Percentiles rank a stretch among this genome's conserved stretches.
phyloP scores from a whole-genome alignment of 805 yeast genomes.

The Pichia gijzeniarum region DNA sequence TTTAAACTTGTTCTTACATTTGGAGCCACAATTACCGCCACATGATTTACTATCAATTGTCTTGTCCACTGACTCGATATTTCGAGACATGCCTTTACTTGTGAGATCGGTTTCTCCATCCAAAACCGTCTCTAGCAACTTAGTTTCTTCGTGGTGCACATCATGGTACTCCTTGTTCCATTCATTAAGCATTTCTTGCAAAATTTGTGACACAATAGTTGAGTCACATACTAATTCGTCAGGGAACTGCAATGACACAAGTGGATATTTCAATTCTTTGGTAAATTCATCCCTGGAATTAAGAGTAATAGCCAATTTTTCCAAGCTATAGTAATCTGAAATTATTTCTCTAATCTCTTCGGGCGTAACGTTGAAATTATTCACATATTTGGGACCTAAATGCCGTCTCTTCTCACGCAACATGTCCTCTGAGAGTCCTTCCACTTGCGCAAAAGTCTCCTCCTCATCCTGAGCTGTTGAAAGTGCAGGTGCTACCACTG shows the following conservation, averaged over 20 bases:
- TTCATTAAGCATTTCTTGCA: slow-evolving; percentile 36
- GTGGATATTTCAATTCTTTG: slow-evolving; percentile 31
- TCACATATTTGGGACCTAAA: slow-evolving; percentile 26
- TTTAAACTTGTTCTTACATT: slow-evolving; percentile 20
- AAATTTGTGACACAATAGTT: slow-evolving; percentile 52
- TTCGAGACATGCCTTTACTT: slow-evolving; percentile 3
- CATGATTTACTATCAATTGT: slow-evolving; percentile 27
- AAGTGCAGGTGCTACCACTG: slow-evolving; percentile 46
- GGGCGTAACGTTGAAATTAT: slow-evolving; percentile 20
- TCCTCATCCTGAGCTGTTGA: slow-evolving; percentile 69
- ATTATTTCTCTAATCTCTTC: slow-evolving; percentile 32
- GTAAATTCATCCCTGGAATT: slow-evolving; percentile 22
- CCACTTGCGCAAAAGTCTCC: slow-evolving; percentile 39
- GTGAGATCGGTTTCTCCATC: slow-evolving; percentile 14
- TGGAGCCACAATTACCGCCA: slow-evolving; percentile 25
- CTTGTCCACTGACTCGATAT: slow-evolving; percentile 21
- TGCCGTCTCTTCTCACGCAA: slow-evolving; percentile 17
- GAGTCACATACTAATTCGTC: slow-evolving; percentile 76
- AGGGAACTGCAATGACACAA: slow-evolving; percentile 85
- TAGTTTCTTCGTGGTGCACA: slow-evolving; percentile 7
- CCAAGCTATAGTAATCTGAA: slow-evolving; percentile 47
- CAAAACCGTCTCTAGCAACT: not conserved
- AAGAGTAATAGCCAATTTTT: slow-evolving; percentile 20
- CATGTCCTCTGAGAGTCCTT: slow-evolving; percentile 22
- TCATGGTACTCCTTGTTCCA: slow-evolving; percentile 9